phyloP scores from a whole-genome alignment of 2,329 filamentous ascomycete genomes.

The Xylariaceae sp. region DNA sequence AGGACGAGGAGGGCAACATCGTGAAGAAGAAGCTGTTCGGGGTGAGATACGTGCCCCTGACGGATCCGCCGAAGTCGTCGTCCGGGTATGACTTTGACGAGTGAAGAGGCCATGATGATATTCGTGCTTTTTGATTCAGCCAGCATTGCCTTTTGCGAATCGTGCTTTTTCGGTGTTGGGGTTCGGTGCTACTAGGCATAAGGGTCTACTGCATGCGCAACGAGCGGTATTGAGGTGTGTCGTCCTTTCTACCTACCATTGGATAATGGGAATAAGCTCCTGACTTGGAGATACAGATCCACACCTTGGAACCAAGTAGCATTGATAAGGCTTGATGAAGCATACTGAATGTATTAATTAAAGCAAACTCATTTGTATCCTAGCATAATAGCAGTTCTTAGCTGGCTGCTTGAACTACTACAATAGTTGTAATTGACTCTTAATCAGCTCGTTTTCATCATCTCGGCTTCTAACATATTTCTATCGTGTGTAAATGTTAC shows the following conservation, averaged over 20 bases:
- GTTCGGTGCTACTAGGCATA: neutral
- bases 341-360: no score
- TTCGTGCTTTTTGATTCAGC: neutral
- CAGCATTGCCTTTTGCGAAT: neutral
- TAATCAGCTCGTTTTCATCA: no score
- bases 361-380: no score
- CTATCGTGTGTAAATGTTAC: no score
- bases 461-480: no score
- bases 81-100: no score
- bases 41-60: constrained; percentile 77
- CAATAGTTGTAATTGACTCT: no score
- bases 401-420: no score
- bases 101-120: neutral
- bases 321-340: no score
- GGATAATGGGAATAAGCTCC: neutral
- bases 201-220: neutral
- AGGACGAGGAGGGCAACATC: constrained; percentile 66
- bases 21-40: constrained; percentile 66
- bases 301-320: neutral
- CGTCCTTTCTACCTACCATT: neutral
- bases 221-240: neutral
- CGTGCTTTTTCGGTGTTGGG: neutral
- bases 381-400: no score
- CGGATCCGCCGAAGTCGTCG: constrained; percentile 60
- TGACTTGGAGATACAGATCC: neutral